A percentile compares a stretch with the other conserved stretches of the same genome.
phyloP scores from a whole-genome alignment of 495 filamentous ascomycete genomes.

The Recurvomyces mirabilis region DNA sequence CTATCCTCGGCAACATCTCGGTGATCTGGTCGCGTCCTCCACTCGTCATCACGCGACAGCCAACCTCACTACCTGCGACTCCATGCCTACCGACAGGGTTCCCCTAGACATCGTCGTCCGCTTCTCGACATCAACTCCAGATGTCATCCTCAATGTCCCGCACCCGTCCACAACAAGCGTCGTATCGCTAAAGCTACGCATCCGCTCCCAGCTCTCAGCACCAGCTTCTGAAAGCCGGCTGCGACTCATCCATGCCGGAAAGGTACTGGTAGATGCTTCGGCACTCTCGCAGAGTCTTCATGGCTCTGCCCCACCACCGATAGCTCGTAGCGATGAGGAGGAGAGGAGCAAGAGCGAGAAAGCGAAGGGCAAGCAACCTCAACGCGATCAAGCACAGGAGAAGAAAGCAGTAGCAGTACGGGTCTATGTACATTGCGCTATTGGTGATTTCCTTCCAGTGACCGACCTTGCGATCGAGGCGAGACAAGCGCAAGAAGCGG shows the following conservation, averaged over 20 bases:
- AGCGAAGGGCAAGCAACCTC: slow-evolving; percentile 46
- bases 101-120: slow-evolving; percentile 66
- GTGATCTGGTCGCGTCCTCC: no score
- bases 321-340: slow-evolving; percentile 27
- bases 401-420: slow-evolving; percentile 30
- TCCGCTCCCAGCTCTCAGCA: slow-evolving; percentile 59
- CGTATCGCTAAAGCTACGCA: slow-evolving; percentile 64
- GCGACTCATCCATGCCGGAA: slow-evolving; percentile 79
- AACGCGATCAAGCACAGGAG: slow-evolving; percentile 31
- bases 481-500: slow-evolving; percentile 32
- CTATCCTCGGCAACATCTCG: no score
- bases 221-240: slow-evolving; percentile 54
- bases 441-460: slow-evolving; percentile 59
- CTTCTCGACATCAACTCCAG: slow-evolving; percentile 74
- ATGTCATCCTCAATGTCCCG: slow-evolving; percentile 66
- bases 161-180: slow-evolving; percentile 56
- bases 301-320: slow-evolving; percentile 42
- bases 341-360: slow-evolving; percentile 27
- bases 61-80: no score
- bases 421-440: slow-evolving; percentile 82
- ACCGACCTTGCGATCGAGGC: slow-evolving; percentile 62
- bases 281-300: slow-evolving; percentile 54
- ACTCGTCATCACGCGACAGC: no score
- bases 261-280: slow-evolving; percentile 63
- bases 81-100: no score